Evolutionary conservation across 208 protist species (phyloP).

Genomic region (Wallacemonas collosoma): DNA sequence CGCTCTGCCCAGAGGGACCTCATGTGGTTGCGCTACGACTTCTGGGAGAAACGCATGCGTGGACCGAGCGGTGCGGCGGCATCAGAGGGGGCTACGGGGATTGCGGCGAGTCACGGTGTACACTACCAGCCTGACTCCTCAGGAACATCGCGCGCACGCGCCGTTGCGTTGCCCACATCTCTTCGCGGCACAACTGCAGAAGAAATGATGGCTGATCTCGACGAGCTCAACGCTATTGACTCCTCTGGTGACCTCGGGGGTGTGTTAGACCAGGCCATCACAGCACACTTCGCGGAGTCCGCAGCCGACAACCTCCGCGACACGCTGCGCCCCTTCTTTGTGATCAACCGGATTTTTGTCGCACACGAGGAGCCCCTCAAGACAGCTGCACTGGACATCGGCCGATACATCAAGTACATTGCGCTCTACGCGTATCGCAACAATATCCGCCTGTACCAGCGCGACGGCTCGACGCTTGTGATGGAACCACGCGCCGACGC

Average conservation of each 20-base stretch:
- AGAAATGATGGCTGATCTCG: conserved; percentile 18
- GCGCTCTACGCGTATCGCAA: conserved; percentile 71
- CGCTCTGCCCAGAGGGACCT: conserved; percentile 73
- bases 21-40: conserved; percentile 87
- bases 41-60: conserved; percentile 67
- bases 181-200: conserved; percentile 3
- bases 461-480: conserved; percentile 27
- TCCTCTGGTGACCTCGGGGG: conserved; percentile 61
- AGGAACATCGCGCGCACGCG: not conserved
- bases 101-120: too few relatives aligned
- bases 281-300: conserved; percentile 75
- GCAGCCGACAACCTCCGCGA: conserved; percentile 35
- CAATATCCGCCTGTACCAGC: conserved; percentile 29
- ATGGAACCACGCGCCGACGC: conserved; percentile 48
- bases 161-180: conserved; percentile 8
- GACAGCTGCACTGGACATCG: conserved; percentile 52
- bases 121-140: too few relatives aligned
- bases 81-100: too few relatives aligned
- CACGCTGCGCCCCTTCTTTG: conserved; percentile 59
- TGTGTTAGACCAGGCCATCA: conserved; percentile 80
- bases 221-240: conserved; percentile 35
- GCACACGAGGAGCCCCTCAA: conserved; percentile 37
- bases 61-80: not conserved
- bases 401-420: conserved; percentile 83
- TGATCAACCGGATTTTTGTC: conserved; percentile 51